A percentile compares a stretch with the other conserved stretches of the same genome.
phyloP scores from a whole-genome alignment of 345 rosid genomes.

The Clarkia xantiana region DNA sequence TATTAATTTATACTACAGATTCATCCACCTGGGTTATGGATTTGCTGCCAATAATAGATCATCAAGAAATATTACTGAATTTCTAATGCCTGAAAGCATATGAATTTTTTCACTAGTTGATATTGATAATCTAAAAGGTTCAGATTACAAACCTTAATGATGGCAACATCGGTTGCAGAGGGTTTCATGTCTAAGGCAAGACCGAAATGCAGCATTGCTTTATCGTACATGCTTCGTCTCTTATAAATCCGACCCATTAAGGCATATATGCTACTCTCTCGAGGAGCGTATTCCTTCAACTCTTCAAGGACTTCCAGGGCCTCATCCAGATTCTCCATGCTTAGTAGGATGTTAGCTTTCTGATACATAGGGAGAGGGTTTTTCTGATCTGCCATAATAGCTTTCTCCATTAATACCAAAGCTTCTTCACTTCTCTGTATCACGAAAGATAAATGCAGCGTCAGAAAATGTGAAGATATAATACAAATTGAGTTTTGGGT shows the following conservation, averaged over 20 bases:
- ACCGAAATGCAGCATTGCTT: conserved; percentile 90
- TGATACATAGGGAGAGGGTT: conserved; percentile 98
- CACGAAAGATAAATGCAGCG: no score
- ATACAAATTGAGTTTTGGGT: no score
- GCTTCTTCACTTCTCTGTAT: conserved; percentile 81
- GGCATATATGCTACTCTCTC: conserved; percentile 87
- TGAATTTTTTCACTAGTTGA: no score
- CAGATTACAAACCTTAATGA: conserved; percentile 50
- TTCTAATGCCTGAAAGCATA: no score
- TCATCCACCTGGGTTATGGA: no score
- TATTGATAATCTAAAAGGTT: no score
- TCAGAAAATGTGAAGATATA: no score
- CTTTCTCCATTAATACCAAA: conserved; percentile 78
- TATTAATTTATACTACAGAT: no score
- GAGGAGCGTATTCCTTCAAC: conserved; percentile 85
- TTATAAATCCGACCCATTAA: conserved; percentile 88
- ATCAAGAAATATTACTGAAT: no score
- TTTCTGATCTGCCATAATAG: conserved; percentile 77
- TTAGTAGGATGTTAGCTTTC: conserved; percentile 74
- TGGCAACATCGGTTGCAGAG: conserved; percentile 80
- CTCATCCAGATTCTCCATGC: conserved; percentile 63
- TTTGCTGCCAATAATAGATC: no score
- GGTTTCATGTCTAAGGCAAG: conserved; percentile 97
- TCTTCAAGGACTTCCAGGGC: conserved; percentile 86
- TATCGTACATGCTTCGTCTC: conserved; percentile 59